These are phyloP conservation scores for Dendrobium chrysotoxum DNA, from an alignment of 106 monocot genomes.

Conservation along the genomic window DNA sequence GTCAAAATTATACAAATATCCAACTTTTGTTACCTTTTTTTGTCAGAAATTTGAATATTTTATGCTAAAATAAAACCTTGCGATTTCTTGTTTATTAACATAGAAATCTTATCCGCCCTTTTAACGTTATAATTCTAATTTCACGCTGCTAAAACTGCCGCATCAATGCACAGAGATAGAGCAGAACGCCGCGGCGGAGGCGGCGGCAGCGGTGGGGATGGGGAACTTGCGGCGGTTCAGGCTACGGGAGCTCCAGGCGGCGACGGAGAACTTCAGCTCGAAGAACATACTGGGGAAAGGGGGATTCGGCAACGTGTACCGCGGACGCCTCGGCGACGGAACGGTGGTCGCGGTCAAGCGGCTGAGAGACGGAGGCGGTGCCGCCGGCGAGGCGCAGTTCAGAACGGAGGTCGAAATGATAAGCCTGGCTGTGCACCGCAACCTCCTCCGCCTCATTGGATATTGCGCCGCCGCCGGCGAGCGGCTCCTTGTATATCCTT, in stretches of 20 bases:
- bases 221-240: slow-evolving; percentile 84
- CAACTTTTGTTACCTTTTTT: too few relatives aligned
- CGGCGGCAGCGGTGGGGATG: slow-evolving; percentile 18
- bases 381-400: slow-evolving; percentile 76
- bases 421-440: slow-evolving; percentile 84
- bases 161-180: slow-evolving; percentile 10
- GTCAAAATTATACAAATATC: too few relatives aligned
- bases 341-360: slow-evolving; percentile 86
- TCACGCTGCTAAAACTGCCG: not conserved
- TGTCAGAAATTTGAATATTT: too few relatives aligned
- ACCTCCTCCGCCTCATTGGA: slow-evolving; percentile 79
- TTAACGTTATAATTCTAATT: too few relatives aligned
- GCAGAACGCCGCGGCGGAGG: slow-evolving; percentile 24
- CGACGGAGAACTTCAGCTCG: slow-evolving; percentile 76
- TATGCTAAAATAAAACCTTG: too few relatives aligned
- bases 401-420: slow-evolving; percentile 96
- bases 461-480: slow-evolving; percentile 70
- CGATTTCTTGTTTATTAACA: too few relatives aligned
- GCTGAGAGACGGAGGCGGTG: slow-evolving; percentile 63
- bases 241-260: slow-evolving; percentile 52
- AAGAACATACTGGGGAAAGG: slow-evolving; percentile 79
- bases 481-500: slow-evolving; percentile 87
- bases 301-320: slow-evolving; percentile 91
- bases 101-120: too few relatives aligned
- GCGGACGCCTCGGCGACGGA: slow-evolving; percentile 58